Evolutionary conservation across 208 protist species (phyloP).

Genomic region (Lotmaria passim): DNA sequence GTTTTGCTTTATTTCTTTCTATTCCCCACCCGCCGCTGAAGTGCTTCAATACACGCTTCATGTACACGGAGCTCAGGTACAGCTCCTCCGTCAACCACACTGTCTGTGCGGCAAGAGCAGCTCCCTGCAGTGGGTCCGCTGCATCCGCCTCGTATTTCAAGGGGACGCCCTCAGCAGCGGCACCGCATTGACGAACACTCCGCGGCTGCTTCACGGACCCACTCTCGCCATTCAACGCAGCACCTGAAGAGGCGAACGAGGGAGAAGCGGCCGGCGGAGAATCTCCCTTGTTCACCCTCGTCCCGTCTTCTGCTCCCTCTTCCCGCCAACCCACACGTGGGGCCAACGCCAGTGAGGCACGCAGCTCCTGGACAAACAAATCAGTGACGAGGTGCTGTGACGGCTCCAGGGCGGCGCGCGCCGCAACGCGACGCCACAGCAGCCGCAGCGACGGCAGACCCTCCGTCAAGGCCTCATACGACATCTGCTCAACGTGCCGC

Average conservation of each 20-base stretch:
- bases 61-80: slow-evolving; percentile 41
- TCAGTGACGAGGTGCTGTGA: slow-evolving; percentile 46
- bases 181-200: slow-evolving; percentile 11
- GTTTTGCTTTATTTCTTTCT: not conserved
- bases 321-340: slow-evolving; percentile 6
- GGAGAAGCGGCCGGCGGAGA: not conserved
- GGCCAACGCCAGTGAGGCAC: slow-evolving; percentile 11
- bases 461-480: slow-evolving; percentile 28
- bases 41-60: slow-evolving; percentile 37
- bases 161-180: not conserved
- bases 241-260: not conserved
- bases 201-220: slow-evolving; percentile 20
- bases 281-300: not conserved
- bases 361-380: slow-evolving; percentile 42
- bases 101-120: slow-evolving; percentile 2
- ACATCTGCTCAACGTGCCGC: not conserved
- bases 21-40: slow-evolving; percentile 16
- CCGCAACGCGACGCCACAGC: slow-evolving; percentile 63
- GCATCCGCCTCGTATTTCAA: too few relatives aligned
- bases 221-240: not conserved
- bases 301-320: not conserved
- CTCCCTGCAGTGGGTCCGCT: too few relatives aligned
- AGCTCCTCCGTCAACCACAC: slow-evolving; percentile 33
- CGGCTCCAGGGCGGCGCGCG: slow-evolving; percentile 58
- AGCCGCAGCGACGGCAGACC: slow-evolving; percentile 51